Base-by-base conservation (phyloP, 139 green algal species). In the Chlamydomonas incerta region DNA sequence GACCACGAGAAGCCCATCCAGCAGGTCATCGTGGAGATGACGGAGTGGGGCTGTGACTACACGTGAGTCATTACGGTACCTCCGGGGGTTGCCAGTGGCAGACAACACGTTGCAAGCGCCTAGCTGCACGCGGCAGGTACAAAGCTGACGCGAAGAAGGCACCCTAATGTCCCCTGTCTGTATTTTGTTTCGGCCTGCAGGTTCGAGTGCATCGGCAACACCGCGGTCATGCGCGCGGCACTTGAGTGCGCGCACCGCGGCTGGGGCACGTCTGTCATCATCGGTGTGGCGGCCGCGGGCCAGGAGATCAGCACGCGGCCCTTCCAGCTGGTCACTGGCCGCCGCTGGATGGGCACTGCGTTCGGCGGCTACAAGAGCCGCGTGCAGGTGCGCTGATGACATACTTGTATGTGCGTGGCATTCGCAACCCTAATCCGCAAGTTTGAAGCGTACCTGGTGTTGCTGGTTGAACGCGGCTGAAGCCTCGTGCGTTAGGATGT, bases 251-350 rank as follows among this genome's bases (percentile, higher is more conserved):
- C 93, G 3, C 97, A 99, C 92, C 93, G 93, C 29, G 93, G 93
- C 50, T 99, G 96, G 96, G 96, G 96, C 29, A 87, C 95, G 85
- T 94, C 84, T 0, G 90, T 97, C 0, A 91, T 99, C 41, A 96
- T 97, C 46, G 96, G 96, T 10, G 96, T 99, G 75, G 96, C 96
- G 23, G 96, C 88, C 1, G 77, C 94, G 33, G 96, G 96, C 26
- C 91, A 98, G 91, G 96, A 98, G 93, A 97, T 99, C 71, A 88
- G 86, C 72, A 99, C 96, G 21, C 91, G 98, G 9, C 98, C 98
- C 31, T 99, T 99, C 93, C 97, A 99, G 92, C 93, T 99, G 20
- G 96, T 98, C 57, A 98, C 96, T 18, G 96, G 96, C 8, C 91
- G 96, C 18, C 73, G 93, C 46, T 99, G 96, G 97, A 96, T 94